phyloP scores from a whole-genome alignment of 306 rosid species.

The peach (Prunus persica) region DNA sequence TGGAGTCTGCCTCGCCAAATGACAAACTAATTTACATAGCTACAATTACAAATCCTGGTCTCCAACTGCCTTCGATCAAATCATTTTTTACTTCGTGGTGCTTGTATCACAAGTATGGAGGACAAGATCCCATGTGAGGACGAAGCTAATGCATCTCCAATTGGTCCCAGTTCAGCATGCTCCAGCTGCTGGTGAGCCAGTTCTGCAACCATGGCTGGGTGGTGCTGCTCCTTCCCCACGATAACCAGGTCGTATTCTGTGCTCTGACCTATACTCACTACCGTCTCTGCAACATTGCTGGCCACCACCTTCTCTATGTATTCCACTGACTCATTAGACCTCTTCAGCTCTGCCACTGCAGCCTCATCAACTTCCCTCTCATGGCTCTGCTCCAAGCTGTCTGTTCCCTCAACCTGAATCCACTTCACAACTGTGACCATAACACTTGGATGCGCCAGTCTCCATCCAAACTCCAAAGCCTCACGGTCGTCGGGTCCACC shows the following conservation, averaged over 20 bases:
- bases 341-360: slow-evolving; percentile 40
- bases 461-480: slow-evolving; percentile 53
- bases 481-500: slow-evolving; percentile 87
- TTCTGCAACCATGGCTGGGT: slow-evolving; percentile 49
- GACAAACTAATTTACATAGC: background rate
- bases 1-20: background rate
- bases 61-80: slow-evolving; percentile 1
- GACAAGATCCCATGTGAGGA: slow-evolving; percentile 36
- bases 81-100: slow-evolving; percentile 44
- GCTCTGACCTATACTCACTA: slow-evolving; percentile 37
- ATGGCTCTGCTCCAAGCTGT: background rate
- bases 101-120: slow-evolving; percentile 61
- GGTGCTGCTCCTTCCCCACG: slow-evolving; percentile 69
- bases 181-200: slow-evolving; percentile 51
- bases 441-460: slow-evolving; percentile 60
- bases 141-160: slow-evolving; percentile 60
- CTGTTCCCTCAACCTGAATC: slow-evolving; percentile 30
- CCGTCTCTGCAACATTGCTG: slow-evolving; percentile 47
- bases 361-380: slow-evolving; percentile 59
- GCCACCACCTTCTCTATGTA: slow-evolving; percentile 42
- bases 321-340: slow-evolving; percentile 39
- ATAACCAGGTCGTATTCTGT: slow-evolving; percentile 50
- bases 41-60: background rate
- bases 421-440: slow-evolving; percentile 45
- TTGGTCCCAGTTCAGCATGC: slow-evolving; percentile 65